Base-by-base conservation (phyloP, 73 alveolate species). In the Uronychia binucleata region DNA sequence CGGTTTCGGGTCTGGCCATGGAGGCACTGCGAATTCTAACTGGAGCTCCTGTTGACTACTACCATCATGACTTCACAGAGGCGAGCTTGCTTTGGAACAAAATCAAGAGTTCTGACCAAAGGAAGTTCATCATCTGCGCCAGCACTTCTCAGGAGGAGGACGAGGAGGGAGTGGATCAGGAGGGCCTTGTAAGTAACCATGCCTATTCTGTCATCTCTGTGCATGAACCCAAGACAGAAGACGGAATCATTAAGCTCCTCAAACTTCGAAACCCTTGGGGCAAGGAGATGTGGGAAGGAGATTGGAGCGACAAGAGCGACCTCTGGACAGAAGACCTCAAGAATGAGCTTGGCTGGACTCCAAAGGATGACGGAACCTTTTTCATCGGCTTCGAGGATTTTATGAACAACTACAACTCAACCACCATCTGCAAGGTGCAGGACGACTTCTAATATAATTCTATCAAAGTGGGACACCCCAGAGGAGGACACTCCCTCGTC, bases 251-350 rank as follows among this genome's bases (percentile, higher is more conserved):
- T 83, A 88, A 84, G 77, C 86, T 92, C 30, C 83, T 92, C 1
- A 75, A 81, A 28, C 77, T 92, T 74, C 84, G 94, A 85, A 88
- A 85, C 79, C 91, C 91, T 26, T 84, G 84, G 82, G 94, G 92
- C 75, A 92, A 88, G 76, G 81, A 86, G 33, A 89, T 77, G 79
- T 92, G 92, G 90, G 81, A 87, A 80, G 97, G 97, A 31, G 92
- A 92, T 67, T 92, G 97, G 95, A 85, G 93, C 80, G 93, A 88
- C 76, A 77, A 88, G 26, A 92, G 97, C 77, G 60, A 75, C 46
- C 34, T 75, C 25, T 92, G 97, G 97, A 92, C 92, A 31, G 92
- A 91, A 34, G 94, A 88, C 74, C 59, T 85, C 30, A 92, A 88
- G 79, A 88, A 77, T 58, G 81, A 83, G 46, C 80, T 76, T 32